Evolutionary conservation across 208 protist species (phyloP).

Genomic region (Acanthamoeba triangularis): DNA sequence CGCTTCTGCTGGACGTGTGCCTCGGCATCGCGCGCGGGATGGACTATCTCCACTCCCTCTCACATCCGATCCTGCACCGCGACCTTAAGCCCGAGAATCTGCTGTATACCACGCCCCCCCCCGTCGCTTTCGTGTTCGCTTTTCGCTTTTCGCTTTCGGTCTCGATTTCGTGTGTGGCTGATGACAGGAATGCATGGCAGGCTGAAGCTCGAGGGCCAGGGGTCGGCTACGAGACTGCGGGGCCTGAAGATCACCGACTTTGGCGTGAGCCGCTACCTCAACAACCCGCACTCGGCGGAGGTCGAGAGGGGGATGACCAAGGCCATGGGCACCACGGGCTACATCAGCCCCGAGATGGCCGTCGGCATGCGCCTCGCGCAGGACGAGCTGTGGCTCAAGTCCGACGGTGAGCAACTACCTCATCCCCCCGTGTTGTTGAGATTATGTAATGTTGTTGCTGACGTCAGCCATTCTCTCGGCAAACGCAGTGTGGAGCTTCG

Average conservation of each 20-base stretch:
- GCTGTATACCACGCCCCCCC: not conserved
- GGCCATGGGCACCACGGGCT: constrained; percentile 14
- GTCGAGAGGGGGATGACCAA: not conserved
- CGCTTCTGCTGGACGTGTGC: constrained; percentile 6
- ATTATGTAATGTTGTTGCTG: not conserved
- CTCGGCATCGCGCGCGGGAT: not conserved
- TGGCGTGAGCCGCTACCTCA: constrained; percentile 20
- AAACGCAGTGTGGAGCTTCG: constrained; percentile 54
- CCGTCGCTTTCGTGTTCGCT: not conserved
- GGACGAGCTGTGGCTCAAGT: constrained; percentile 39
- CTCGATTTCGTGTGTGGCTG: no score
- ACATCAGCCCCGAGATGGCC: constrained; percentile 19
- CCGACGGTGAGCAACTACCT: not conserved
- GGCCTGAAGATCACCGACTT: constrained; percentile 26
- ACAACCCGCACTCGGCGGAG: not conserved
- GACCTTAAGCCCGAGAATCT: constrained; percentile 21
- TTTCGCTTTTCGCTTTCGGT: not conserved
- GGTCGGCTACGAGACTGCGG: not conserved
- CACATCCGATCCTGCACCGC: not conserved
- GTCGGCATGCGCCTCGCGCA: not conserved
- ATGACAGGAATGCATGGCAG: not conserved
- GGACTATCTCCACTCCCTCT: not conserved
- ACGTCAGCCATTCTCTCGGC: not conserved
- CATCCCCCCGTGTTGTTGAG: no score
- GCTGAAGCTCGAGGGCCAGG: not conserved